Conservation (phyloP, 768 basidiomycete genomes). For the Pulveroboletus frians region DNA sequence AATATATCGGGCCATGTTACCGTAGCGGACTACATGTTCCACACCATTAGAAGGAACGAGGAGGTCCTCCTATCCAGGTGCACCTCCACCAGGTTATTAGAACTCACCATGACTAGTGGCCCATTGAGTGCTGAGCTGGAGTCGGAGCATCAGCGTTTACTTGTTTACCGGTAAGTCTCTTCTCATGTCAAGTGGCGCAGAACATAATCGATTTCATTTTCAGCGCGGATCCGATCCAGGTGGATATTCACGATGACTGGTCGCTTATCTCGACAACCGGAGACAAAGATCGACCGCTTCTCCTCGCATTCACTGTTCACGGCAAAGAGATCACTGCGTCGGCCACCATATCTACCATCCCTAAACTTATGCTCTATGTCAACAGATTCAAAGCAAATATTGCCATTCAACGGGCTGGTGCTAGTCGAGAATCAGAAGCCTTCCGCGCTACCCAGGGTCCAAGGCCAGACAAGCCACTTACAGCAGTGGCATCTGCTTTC, state of each 20-base stretch:
- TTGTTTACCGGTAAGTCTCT: slow-evolving; percentile 66
- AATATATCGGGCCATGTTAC: slow-evolving; percentile 64
- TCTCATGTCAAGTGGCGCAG: not conserved
- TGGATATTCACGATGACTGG: slow-evolving; percentile 83
- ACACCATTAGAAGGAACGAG: slow-evolving; percentile 59
- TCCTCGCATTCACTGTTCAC: slow-evolving; percentile 68
- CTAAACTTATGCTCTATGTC: slow-evolving; percentile 67
- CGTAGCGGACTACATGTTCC: slow-evolving; percentile 70
- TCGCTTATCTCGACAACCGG: slow-evolving; percentile 41
- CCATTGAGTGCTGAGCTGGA: slow-evolving; percentile 60
- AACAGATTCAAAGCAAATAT: slow-evolving; percentile 74
- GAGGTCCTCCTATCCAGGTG: slow-evolving; percentile 31
- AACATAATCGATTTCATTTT: slow-evolving; percentile 2
- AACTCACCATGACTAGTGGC: slow-evolving; percentile 71
- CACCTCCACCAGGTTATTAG: slow-evolving; percentile 51
- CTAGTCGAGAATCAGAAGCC: slow-evolving; percentile 70
- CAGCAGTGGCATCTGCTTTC: slow-evolving; percentile 84
- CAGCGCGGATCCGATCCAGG: slow-evolving; percentile 73
- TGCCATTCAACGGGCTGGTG: slow-evolving; percentile 67
- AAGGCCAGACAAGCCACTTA: slow-evolving; percentile 74
- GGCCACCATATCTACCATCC: slow-evolving; percentile 70
- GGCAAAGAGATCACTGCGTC: slow-evolving; percentile 65
- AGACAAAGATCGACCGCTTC: slow-evolving; percentile 47
- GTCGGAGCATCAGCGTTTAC: slow-evolving; percentile 69
- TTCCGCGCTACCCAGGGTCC: slow-evolving; percentile 70